phyloP scores from a whole-genome alignment of 805 yeast species.

The Metschnikowia rubicola region DNA sequence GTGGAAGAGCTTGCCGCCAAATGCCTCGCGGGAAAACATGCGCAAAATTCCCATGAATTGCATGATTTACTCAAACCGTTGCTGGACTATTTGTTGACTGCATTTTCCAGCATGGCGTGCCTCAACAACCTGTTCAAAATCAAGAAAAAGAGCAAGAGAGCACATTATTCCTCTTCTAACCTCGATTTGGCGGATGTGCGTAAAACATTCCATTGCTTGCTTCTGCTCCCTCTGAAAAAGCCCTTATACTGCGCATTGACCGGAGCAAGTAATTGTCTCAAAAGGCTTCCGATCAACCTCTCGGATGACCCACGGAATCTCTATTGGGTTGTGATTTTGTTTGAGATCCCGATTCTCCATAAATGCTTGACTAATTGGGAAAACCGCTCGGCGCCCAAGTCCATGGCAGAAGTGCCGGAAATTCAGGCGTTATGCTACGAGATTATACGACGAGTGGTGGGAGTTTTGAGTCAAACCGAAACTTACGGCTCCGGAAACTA shows the following conservation, averaged over 20 bases:
- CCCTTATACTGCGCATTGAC: conserved; percentile 56
- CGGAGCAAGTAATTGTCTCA: conserved; percentile 50
- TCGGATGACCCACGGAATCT: conserved; percentile 42
- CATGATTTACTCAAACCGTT: conserved; percentile 48
- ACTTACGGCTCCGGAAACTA: conserved; percentile 34
- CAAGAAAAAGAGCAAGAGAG: conserved; percentile 18
- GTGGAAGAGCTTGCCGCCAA: conserved; percentile 33
- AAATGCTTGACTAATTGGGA: conserved; percentile 41
- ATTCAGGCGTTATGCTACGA: conserved; percentile 61
- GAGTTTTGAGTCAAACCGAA: conserved; percentile 56
- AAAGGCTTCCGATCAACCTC: conserved; percentile 38
- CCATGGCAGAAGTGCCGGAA: conserved; percentile 46
- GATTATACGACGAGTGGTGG: conserved; percentile 63
- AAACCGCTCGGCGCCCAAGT: conserved; percentile 7
- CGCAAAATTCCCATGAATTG: conserved; percentile 17
- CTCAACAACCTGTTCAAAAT: conserved; percentile 56
- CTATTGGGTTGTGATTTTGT: conserved; percentile 59
- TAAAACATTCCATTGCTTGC: conserved; percentile 43
- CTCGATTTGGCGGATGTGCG: conserved; percentile 48
- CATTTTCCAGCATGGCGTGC: conserved; percentile 46
- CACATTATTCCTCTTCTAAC: conserved; percentile 45
- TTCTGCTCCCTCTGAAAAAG: conserved; percentile 53
- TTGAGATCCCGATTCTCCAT: conserved; percentile 65
- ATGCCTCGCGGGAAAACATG: conserved; percentile 24
- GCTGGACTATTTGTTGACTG: conserved; percentile 41